A percentile compares a stretch with the other conserved stretches of the same genome.
Evolutionary conservation across 1,284 basidiomycete genomes (phyloP).

Genomic region (Tilletia caries): DNA sequence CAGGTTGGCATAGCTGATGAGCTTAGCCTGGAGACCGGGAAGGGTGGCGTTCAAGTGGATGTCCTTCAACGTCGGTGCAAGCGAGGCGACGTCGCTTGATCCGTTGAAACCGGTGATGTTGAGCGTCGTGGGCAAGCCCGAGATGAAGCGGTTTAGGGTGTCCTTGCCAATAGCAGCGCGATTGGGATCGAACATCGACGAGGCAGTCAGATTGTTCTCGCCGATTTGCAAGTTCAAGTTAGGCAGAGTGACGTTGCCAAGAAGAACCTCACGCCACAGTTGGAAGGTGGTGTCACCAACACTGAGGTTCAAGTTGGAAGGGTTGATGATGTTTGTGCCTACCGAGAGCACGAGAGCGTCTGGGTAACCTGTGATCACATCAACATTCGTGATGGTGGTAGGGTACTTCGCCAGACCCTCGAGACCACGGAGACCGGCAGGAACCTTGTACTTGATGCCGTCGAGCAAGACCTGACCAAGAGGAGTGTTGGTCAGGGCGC

Average conservation of each 20-base stretch:
- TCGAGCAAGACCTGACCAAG: slow-evolving; percentile 13
- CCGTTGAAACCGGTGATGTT: slow-evolving; percentile 15
- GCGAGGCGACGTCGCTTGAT: slow-evolving; percentile 9
- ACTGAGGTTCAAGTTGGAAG: slow-evolving; percentile 18
- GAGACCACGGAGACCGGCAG: slow-evolving; percentile 7
- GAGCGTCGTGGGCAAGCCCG: background rate
- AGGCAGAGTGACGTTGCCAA: slow-evolving; percentile 15
- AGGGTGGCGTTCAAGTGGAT: slow-evolving; percentile 11
- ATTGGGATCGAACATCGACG: slow-evolving; percentile 14
- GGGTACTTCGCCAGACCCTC: slow-evolving; percentile 12
- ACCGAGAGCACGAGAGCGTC: slow-evolving; percentile 5
- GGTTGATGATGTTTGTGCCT: slow-evolving; percentile 14
- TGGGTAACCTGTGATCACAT: background rate
- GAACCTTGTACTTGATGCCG: slow-evolving; percentile 13
- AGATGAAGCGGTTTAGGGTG: slow-evolving; percentile 12
- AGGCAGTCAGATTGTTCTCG: slow-evolving; percentile 9
- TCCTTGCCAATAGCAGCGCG: background rate
- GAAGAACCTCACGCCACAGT: background rate
- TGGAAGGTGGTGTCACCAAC: slow-evolving; percentile 12
- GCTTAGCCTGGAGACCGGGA: background rate
- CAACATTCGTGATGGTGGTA: slow-evolving; percentile 10
- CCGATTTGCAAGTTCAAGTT: slow-evolving; percentile 15
- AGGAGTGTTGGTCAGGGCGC: slow-evolving; percentile 15
- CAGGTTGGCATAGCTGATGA: slow-evolving; percentile 8
- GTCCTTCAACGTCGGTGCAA: slow-evolving; percentile 3